Evolutionary conservation across 495 filamentous ascomycete species (phyloP).

Genomic region (Entonaema liquescens): DNA sequence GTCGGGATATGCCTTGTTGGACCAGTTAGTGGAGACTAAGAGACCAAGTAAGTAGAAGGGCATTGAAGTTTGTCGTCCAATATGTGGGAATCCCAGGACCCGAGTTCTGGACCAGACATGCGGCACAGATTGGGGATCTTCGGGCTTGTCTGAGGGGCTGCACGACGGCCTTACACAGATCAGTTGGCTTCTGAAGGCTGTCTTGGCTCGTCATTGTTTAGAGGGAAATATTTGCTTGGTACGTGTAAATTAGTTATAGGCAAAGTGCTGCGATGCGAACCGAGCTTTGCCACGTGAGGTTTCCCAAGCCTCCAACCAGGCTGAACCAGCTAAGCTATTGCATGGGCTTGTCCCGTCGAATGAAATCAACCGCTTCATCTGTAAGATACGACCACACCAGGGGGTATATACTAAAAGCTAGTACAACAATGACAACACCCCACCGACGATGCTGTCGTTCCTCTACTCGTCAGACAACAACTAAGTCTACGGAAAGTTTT

Average conservation of each 20-base stretch:
- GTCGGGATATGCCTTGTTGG: conserved; percentile 5
- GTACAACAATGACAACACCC: conserved; percentile 30
- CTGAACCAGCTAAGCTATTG: conserved; percentile 36
- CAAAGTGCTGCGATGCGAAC: conserved; percentile 29
- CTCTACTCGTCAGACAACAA: conserved; percentile 32
- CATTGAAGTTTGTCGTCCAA: no score
- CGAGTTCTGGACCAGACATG: not conserved
- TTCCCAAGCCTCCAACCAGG: conserved; percentile 34
- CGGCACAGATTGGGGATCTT: conserved; percentile 12
- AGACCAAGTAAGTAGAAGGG: not conserved
- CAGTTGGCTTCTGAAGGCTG: conserved; percentile 15
- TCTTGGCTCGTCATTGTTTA: conserved; percentile 11
- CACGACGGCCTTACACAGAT: conserved; percentile 36
- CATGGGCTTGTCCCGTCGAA: conserved; percentile 24
- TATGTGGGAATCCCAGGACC: no score
- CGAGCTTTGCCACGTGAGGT: conserved; percentile 39
- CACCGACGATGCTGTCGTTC: conserved; percentile 36
- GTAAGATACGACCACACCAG: conserved; percentile 13
- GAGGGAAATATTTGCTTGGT: conserved; percentile 15
- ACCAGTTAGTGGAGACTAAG: conserved; percentile 25
- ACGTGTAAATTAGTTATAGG: conserved; percentile 37
- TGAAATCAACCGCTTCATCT: conserved; percentile 14
- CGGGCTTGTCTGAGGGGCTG: conserved; percentile 26
- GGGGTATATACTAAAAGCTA: conserved; percentile 9
- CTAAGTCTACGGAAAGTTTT: conserved; percentile 4